Evolutionary conservation across 2,329 filamentous ascomycete genomes (phyloP).

Genomic region (Arthrobotrys iridis): DNA sequence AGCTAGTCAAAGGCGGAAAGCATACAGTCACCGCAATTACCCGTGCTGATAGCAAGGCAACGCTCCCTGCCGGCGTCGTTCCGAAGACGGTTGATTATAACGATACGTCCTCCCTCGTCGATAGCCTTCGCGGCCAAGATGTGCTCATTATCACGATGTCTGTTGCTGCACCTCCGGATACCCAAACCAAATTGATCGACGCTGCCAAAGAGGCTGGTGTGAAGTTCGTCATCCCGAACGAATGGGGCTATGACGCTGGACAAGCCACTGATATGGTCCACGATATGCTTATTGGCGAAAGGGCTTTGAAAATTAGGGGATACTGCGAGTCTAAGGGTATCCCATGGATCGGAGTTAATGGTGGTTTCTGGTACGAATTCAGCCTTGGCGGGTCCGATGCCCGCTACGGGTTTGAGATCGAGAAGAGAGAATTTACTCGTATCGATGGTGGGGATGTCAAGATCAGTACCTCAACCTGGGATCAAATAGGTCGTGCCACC

Average conservation of each 20-base stretch:
- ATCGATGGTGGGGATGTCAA: constrained; percentile 68
- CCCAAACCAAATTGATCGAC: constrained; percentile 66
- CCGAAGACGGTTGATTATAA: constrained; percentile 64
- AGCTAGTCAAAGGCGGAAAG: constrained; percentile 65
- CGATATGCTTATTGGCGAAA: constrained; percentile 60
- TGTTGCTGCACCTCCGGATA: constrained; percentile 63
- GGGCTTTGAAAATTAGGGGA: constrained; percentile 59
- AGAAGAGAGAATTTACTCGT: constrained; percentile 60
- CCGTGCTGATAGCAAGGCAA: constrained; percentile 62
- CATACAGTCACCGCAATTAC: constrained; percentile 68
- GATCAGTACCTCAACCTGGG: constrained; percentile 70
- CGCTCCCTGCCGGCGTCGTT: constrained; percentile 64
- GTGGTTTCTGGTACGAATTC: constrained; percentile 68
- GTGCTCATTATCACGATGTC: constrained; percentile 69
- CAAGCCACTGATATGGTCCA: constrained; percentile 60
- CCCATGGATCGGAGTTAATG: constrained; percentile 64
- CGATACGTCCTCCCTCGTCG: constrained; percentile 63
- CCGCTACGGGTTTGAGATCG: constrained; percentile 66
- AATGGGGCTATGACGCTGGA: constrained; percentile 61
- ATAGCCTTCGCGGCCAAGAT: constrained; percentile 68
- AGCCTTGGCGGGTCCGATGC: constrained; percentile 62
- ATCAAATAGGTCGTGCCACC: constrained; percentile 68
- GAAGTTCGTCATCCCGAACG: constrained; percentile 69
- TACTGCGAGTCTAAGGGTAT: constrained; percentile 60
- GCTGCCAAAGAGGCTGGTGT: constrained; percentile 69